Conservation (phyloP, 768 basidiomycete genomes). For the Boletus coccyginus region DNA sequence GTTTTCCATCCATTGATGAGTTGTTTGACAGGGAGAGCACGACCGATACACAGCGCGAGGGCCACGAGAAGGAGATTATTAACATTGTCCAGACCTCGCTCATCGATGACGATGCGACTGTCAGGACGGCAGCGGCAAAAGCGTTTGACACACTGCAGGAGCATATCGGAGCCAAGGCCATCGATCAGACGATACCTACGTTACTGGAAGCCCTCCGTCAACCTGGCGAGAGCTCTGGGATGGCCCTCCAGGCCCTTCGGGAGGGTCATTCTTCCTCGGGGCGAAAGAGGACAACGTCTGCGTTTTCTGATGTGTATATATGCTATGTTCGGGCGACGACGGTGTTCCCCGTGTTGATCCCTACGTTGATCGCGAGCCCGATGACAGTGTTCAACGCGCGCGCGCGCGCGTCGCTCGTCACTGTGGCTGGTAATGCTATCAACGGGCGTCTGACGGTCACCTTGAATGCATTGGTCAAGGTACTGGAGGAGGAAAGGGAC, state of each 20-base stretch:
- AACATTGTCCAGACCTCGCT: slow-evolving; percentile 78
- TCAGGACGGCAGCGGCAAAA: slow-evolving; percentile 85
- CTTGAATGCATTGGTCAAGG: slow-evolving; percentile 74
- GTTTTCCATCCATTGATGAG: slow-evolving; percentile 1
- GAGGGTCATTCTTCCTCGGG: slow-evolving; percentile 48
- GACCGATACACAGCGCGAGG: slow-evolving; percentile 79
- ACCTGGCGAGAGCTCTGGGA: slow-evolving; percentile 92
- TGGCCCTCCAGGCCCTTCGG: slow-evolving; percentile 86
- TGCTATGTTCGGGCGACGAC: slow-evolving; percentile 84
- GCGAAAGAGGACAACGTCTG: not conserved
- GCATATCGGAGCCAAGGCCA: slow-evolving; percentile 83
- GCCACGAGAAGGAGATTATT: slow-evolving; percentile 86
- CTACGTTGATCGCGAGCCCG: slow-evolving; percentile 83
- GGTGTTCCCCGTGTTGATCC: slow-evolving; percentile 96
- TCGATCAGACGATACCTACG: slow-evolving; percentile 96
- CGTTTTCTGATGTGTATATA: not conserved
- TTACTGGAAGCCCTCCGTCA: slow-evolving; percentile 89
- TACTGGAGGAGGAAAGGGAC: slow-evolving; percentile 64
- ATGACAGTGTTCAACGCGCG: slow-evolving; percentile 95
- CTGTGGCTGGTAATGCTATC: slow-evolving; percentile 89
- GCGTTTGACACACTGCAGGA: slow-evolving; percentile 93
- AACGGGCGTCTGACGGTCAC: slow-evolving; percentile 81
- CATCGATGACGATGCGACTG: slow-evolving; percentile 83
- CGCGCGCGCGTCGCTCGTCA: slow-evolving; percentile 86
- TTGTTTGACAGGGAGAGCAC: slow-evolving; percentile 71